Percentiles rank a stretch among this genome's conserved stretches.
phyloP scores from a whole-genome alignment of 441 rosid genomes.

The Gossypium lobatum region DNA sequence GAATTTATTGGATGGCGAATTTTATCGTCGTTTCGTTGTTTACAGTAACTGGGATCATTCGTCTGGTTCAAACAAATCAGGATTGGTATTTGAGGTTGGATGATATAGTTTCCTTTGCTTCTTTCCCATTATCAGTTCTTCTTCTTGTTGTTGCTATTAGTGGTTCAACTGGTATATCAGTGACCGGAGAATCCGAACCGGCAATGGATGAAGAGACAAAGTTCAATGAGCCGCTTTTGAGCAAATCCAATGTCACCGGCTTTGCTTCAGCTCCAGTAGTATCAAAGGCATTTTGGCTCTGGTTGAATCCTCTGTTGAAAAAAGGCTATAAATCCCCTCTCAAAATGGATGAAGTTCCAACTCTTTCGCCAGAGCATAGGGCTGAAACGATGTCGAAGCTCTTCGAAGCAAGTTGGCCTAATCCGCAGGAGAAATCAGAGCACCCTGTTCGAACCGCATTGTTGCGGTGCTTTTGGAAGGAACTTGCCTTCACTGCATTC shows the following conservation, averaged over 20 bases:
- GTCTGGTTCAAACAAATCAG: conserved; percentile 21
- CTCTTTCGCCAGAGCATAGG: conserved; percentile 62
- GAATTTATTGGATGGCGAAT: conserved; percentile 58
- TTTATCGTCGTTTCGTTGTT: conserved; percentile 42
- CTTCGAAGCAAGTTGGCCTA: conserved; percentile 74
- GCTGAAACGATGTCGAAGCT: conserved; percentile 64
- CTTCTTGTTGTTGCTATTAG: conserved; percentile 49
- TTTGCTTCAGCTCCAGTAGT: conserved; percentile 65
- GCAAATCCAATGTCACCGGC: conserved; percentile 42
- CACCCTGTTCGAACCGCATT: conserved; percentile 70
- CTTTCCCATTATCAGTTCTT: conserved; percentile 52
- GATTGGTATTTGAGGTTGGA: conserved; percentile 33
- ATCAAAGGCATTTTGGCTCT: conserved; percentile 77
- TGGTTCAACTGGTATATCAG: conserved; percentile 60
- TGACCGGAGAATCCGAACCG: conserved; percentile 22
- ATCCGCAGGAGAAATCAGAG: conserved; percentile 45
- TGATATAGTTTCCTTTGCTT: conserved; percentile 44
- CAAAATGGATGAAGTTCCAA: conserved; percentile 60
- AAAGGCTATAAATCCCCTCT: conserved; percentile 78
- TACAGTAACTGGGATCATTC: conserved; percentile 46
- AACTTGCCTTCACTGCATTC: conserved; percentile 63
- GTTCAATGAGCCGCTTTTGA: conserved; percentile 27
- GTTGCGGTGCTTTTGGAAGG: conserved; percentile 74
- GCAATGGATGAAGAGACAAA: conserved; percentile 24
- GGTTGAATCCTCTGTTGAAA: conserved; percentile 83